Base-by-base conservation (phyloP, 192 early-diverging fungal species). In the Coemansia brasiliensis region DNA sequence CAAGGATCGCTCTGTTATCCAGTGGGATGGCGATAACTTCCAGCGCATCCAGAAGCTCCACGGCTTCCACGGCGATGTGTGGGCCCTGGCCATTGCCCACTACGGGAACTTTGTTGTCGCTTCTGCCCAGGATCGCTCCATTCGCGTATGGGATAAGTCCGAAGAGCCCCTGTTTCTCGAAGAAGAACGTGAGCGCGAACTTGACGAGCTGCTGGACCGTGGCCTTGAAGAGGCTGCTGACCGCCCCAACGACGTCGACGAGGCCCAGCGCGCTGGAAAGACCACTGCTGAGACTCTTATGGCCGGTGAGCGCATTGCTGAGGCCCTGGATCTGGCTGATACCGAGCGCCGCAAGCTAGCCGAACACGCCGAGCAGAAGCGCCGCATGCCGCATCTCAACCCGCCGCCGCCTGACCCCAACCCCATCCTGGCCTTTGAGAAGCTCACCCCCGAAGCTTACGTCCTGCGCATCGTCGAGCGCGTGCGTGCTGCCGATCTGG, bases 1-100 rank as follows among this genome's bases (percentile, higher is more conserved):
- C 50, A 97, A 97, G 66, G 96, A 98, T 68, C 82, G 86, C 67
- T 69, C 84, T 32, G 80, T 97, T 48, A 94, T 97, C 76, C 94
- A 95, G 61, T 98, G 94, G 94, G 95, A 98, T 69, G 88, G 86
- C 50, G 96, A 98, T 70, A 95, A 93, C 79, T 98, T 95, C 82
- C 92, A 95, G 57, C 89, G 92, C 60, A 96, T 98, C 65, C 84
- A 90, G 88, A 91, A 90, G 58, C 83, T 98, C 12, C 88, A 91
- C 45, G 94, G 90, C 17, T 93, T 94, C 74, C 91, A 92, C 52
- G 90, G 93, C 56, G 95, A 99, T 61, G 86, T 98, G 7, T 97
- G 94, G 94, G 84, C 92, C 16, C 79, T 99, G 40, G 94, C 90
- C 9, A 86, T 99, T 3, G 89, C 86, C 11, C 94, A 89, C 57